These are phyloP conservation scores for Nidularia pulvinata DNA, from an alignment of 768 basidiomycete species.

Conservation along the genomic window DNA sequence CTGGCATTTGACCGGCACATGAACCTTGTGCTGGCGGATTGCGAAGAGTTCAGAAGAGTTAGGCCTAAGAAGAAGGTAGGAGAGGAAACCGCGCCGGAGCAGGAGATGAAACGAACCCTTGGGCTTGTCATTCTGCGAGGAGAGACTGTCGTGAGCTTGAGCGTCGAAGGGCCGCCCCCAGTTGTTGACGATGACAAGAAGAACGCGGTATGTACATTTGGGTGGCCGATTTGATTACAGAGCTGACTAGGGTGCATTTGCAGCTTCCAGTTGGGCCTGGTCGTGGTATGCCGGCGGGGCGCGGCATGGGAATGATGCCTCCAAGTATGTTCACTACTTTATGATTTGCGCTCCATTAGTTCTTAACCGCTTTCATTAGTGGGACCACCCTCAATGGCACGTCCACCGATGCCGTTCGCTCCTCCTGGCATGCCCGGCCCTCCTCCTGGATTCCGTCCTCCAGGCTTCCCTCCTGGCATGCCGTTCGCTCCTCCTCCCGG, in stretches of 20 bases:
- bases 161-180: slow-evolving; percentile 95
- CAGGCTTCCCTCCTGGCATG: slow-evolving; percentile 82
- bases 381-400: slow-evolving; percentile 58
- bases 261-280: slow-evolving; percentile 90
- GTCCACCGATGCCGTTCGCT: slow-evolving; percentile 68
- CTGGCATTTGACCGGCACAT: slow-evolving; percentile 99
- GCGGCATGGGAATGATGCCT: slow-evolving; percentile 96
- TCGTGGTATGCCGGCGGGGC: slow-evolving; percentile 93
- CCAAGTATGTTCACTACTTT: slow-evolving; percentile 51
- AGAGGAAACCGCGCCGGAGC: slow-evolving; percentile 73
- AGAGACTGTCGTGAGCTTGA: slow-evolving; percentile 94
- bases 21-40: slow-evolving; percentile 98
- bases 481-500: slow-evolving; percentile 82
- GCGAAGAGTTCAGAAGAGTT: slow-evolving; percentile 95
- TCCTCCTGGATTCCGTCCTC: slow-evolving; percentile 84
- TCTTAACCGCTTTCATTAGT: slow-evolving; percentile 32
- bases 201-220: slow-evolving; percentile 54
- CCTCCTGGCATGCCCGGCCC: slow-evolving; percentile 86
- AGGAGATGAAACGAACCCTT: slow-evolving; percentile 95
- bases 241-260: slow-evolving; percentile 1
- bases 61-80: slow-evolving; percentile 91
- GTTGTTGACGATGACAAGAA: slow-evolving; percentile 89
- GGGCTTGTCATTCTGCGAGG: slow-evolving; percentile 98
- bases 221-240: background rate
- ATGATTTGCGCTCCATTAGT: slow-evolving; percentile 6